These are phyloP conservation scores for Dioscorea cayenensis DNA, from an alignment of 116 monocot genomes.

Conservation along the genomic window DNA sequence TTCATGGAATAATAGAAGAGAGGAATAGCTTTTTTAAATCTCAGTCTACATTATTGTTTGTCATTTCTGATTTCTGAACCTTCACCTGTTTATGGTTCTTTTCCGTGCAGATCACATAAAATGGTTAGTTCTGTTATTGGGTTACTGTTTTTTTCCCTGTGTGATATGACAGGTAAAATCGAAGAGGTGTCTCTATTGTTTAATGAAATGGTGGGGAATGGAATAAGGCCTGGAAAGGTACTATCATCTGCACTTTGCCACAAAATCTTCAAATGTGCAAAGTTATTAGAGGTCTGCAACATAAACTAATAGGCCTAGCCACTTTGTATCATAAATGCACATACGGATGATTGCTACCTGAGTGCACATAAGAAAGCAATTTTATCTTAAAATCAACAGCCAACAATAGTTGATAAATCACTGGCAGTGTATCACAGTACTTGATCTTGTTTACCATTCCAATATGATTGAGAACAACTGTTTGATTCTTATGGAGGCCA, in stretches of 20 bases:
- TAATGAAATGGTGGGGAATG: conserved; percentile 72
- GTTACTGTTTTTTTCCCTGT: conserved; percentile 2
- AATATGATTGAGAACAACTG: no score
- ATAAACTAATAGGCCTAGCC: no score
- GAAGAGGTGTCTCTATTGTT: conserved; percentile 73
- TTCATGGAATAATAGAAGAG: neutral
- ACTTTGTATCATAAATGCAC: no score
- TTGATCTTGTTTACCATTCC: no score
- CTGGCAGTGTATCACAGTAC: no score
- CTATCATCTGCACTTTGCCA: neutral
- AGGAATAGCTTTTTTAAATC: neutral
- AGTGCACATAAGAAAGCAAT: no score
- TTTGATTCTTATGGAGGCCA: no score
- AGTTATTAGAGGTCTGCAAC: neutral
- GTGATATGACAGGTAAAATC: conserved; percentile 45
- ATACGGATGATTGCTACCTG: no score
- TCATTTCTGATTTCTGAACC: neutral
- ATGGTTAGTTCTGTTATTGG: neutral
- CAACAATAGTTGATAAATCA: no score
- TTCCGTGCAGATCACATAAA: neutral
- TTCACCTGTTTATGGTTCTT: neutral
- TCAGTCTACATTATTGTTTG: neutral
- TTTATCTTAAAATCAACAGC: no score
- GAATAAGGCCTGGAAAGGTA: conserved; percentile 93
- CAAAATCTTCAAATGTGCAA: neutral